These are phyloP conservation scores for Monosporozyma solicola DNA, from an alignment of 805 yeast genomes.

Conservation along the genomic window DNA sequence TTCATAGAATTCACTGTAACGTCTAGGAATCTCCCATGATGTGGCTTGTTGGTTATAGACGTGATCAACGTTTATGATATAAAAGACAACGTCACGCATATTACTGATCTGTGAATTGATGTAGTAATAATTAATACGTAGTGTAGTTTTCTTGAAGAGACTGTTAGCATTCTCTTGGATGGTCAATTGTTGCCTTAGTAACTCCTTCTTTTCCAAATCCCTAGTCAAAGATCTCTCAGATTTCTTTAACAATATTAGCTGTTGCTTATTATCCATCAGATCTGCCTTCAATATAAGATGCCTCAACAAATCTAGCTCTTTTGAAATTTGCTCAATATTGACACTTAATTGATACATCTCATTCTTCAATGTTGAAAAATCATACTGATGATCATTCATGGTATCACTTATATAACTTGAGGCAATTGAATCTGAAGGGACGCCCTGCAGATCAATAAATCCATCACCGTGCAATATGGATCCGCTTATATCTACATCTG, in stretches of 20 bases:
- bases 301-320: slow-evolving; percentile 55
- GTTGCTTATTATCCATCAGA: slow-evolving; percentile 64
- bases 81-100: slow-evolving; percentile 55
- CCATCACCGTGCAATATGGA: not conserved
- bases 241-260: slow-evolving; percentile 56
- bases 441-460: not conserved
- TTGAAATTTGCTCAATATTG: slow-evolving; percentile 49
- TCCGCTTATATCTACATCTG: not conserved
- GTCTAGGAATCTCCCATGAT: slow-evolving; percentile 84
- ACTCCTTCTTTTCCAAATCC: slow-evolving; percentile 66
- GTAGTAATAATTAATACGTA: slow-evolving; percentile 42
- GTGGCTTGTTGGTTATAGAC: slow-evolving; percentile 44
- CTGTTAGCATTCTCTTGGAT: slow-evolving; percentile 79
- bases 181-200: slow-evolving; percentile 68
- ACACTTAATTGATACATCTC: slow-evolving; percentile 51
- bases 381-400: not conserved
- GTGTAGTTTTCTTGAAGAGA: slow-evolving; percentile 55
- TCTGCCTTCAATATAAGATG: slow-evolving; percentile 76
- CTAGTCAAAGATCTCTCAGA: slow-evolving; percentile 58
- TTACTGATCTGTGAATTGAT: slow-evolving; percentile 37
- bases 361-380: slow-evolving; percentile 38
- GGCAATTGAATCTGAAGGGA: not conserved
- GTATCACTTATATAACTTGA: not conserved
- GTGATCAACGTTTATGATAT: slow-evolving; percentile 69
- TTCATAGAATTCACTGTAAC: slow-evolving; percentile 76